Evolutionary conservation across 495 filamentous ascomycete genomes (phyloP), one percentile per base, ranked within the genome.

Genomic region (Acidiella bohemica): DNA sequence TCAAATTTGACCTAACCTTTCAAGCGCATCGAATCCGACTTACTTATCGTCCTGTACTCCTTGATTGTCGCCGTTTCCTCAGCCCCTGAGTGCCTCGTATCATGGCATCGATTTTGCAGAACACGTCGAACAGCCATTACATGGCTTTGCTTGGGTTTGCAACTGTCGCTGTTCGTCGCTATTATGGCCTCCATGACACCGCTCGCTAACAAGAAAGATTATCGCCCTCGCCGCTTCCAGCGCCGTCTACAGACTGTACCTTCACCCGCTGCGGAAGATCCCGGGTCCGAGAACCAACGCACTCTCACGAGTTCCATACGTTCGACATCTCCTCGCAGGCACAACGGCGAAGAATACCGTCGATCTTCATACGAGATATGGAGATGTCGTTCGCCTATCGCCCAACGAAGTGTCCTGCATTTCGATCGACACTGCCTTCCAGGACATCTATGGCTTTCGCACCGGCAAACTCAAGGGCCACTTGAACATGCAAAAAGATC

Each of bases 241-340:
- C n/a, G 22, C 49, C 19, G 16, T 59, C 17, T 68, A 70, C 49
- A 66, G 64, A 27, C 31, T 67, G 17, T 70, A 58, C 46, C 62
- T 73, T 21, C 66, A 72, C 38, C 70, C 70, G 4, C 56, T 71
- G 5, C 46, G 53, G 22, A 53, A 55, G 1, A 65, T 63, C 42
- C 69, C 72, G 0, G 72, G 72, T 4, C 72, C 71, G 4, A 29
- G 22, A n/a, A 38, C 54, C 29, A 56, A 57, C 29, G 49, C 44
- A 9, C 1, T 48, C n/a, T 33, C 44, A 4, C 35, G 44, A 0
- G 31, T 55, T 8, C 49, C 52, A 7, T 55, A 42, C 25, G 25
- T 42, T n/a, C 43, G 42, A 32, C 43, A 41, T 20, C 18, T 50
- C 14, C 22, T 41, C 6, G 32, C 26, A 12, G 53, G 54, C 21